Evolutionary conservation across 768 basidiomycete genomes (phyloP), one percentile per base, ranked within the genome.

Genomic region (Rhizopogon sp.): DNA sequence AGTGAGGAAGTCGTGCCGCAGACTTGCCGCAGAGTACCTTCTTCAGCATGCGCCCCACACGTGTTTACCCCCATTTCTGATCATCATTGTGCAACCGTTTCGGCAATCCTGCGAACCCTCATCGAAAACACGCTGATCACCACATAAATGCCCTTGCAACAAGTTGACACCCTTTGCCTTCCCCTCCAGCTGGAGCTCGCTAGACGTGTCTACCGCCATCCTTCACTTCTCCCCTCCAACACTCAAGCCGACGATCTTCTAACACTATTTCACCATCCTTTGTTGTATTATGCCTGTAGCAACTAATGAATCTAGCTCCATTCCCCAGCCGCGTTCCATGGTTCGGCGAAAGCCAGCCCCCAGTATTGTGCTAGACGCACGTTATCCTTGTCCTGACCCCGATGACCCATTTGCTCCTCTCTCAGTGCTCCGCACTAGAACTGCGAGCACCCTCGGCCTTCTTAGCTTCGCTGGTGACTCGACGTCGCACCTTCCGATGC

Each of bases 331-430:
- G 3, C 68, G 69, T 2, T 37, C 47, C 47, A 35, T 37, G 35
- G 56, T 72, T 20, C 64, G 69, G 46, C 80, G 85, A 53, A 86
- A 86, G 62, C 84, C 81, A 5, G 72, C 82, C 3, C 85, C 84
- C 6, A 64, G 70, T 44, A 72, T 82, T 53, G 77, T 78, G 49
- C 66, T 77, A 60, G 75, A 79, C 9, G 63, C 75, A 52, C 74
- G 81, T 40, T 89, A 88, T 65, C 87, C 87, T 5, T 68, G 73
- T 2, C 85, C 85, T 31, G 87, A 89, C 68, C 85, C 85, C 20
- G 64, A 62, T 16, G 85, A 89, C 65, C 87, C 87, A 1, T 88
- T 88, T 58, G 86, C 83, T 5, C 80, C 87, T 0, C 79, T 89
- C 42, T 79, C 80, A 63, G 80, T 82, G 25, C 74, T 89, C 28